Base-by-base conservation (phyloP, 192 early-diverging fungal genomes). In the Coemansia sp. region DNA sequence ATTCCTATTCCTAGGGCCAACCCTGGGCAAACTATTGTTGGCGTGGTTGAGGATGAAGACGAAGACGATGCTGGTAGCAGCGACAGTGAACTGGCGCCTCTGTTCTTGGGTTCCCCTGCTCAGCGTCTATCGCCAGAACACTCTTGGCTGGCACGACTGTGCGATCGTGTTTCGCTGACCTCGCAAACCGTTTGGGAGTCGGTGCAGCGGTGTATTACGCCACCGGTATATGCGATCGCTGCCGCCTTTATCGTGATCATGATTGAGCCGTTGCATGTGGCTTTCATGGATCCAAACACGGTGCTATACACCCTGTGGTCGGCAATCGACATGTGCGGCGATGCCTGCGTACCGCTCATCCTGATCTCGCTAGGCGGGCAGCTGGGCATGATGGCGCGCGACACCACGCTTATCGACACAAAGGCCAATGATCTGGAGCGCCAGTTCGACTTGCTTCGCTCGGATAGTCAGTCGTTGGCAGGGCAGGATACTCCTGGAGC, bases 331-430 rank as follows among this genome's bases (percentile, higher is more conserved):
- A 83, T 75, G 53, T 89, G 91, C 68, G 92, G 92, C 36, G 83
- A 86, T 24, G 90, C 90, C 4, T 90, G 89, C 8, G 90, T 93
- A 18, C 92, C 92, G 1, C 74, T 92, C 58, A 89, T 92, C 26
- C 70, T 93, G 45, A 77, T 91, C 2, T 90, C 90, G 60, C 85
- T 93, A 5, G 92, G 92, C 5, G 87, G 89, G 13, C 90, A 92
- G 66, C 67, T 91, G 40, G 77, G 79, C 13, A 39, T 76, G 65
- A 76, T 81, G 71, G 63, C 69, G 21, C 59, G 69, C 28, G 66
- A 75, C 10, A 10, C 48, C 4, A 13, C 48, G 48, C 48, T 26
- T 10, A 35, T 16, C 20, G 55, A 3, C 9, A 18, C 16, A 2
- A 34, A 60, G n/a, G 2, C 53, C 16, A 23, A 6, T 16, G 21